phyloP scores from a whole-genome alignment of 176 grass and related monocot species.

The Phoenix roebelenii region DNA sequence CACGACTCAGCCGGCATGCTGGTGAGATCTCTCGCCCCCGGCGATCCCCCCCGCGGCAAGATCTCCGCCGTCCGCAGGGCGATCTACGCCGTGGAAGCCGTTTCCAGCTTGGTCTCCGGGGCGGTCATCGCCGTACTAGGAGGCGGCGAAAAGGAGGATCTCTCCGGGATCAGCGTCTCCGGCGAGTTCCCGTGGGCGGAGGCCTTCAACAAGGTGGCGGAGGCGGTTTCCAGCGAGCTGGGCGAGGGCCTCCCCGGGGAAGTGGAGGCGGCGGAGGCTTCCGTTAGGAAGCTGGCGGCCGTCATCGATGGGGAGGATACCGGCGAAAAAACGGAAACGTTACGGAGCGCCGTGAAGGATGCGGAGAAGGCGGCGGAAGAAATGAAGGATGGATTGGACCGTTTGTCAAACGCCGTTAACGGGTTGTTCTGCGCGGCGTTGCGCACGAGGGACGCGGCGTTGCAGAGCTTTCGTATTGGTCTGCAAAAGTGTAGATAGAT shows the following conservation, averaged over 20 bases:
- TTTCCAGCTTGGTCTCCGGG: slow-evolving; percentile 34
- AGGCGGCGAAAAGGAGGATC: not conserved
- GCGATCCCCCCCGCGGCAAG: slow-evolving; percentile 11
- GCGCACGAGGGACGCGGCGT: slow-evolving; percentile 45
- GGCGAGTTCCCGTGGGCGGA: slow-evolving; percentile 43
- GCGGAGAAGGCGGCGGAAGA: slow-evolving; percentile 50
- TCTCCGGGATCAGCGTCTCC: slow-evolving; percentile 5
- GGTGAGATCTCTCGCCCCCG: slow-evolving; percentile 17
- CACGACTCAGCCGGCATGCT: not conserved
- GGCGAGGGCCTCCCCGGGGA: slow-evolving; percentile 6
- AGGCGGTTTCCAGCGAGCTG: slow-evolving; percentile 16
- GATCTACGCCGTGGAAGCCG: slow-evolving; percentile 44
- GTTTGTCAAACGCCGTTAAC: slow-evolving; percentile 41
- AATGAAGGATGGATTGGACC: slow-evolving; percentile 37
- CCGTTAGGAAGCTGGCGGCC: slow-evolving; percentile 22
- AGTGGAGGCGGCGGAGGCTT: slow-evolving; percentile 33
- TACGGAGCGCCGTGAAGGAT: slow-evolving; percentile 14
- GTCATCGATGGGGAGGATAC: slow-evolving; percentile 6
- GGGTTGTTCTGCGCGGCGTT: slow-evolving; percentile 57
- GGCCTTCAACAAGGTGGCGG: slow-evolving; percentile 45
- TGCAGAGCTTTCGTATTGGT: slow-evolving; percentile 30
- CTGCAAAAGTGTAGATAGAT: slow-evolving; percentile 28
- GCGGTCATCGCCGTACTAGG: slow-evolving; percentile 35
- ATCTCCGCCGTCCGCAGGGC: slow-evolving; percentile 27
- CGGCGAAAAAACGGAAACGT: slow-evolving; percentile 14